Conservation (phyloP, 2,329 filamentous ascomycete species). For the Pestalotiopsis sp. region DNA sequence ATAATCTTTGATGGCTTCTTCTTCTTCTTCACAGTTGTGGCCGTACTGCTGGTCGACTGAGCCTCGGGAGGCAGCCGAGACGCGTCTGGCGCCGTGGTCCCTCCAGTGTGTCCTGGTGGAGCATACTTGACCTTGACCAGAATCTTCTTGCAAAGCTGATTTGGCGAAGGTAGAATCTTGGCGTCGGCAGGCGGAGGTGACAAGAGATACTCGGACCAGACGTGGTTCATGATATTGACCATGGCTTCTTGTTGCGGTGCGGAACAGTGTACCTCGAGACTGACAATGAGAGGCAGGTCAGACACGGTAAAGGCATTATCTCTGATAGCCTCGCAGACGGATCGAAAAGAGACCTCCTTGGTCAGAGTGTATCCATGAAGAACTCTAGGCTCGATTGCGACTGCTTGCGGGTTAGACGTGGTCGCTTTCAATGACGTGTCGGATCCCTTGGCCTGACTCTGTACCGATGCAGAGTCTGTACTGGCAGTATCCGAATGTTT, state of each 20-base stretch:
- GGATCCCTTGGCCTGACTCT: background rate
- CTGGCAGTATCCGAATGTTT: background rate
- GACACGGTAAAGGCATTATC: slow-evolving; percentile 76
- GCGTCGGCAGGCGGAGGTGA: slow-evolving; percentile 51
- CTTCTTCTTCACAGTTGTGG: slow-evolving; percentile 36
- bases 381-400: slow-evolving; percentile 70
- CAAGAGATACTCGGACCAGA: slow-evolving; percentile 76
- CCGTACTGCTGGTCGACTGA: slow-evolving; percentile 39
- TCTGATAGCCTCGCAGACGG: slow-evolving; percentile 80
- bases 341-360: slow-evolving; percentile 82
- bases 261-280: slow-evolving; percentile 86
- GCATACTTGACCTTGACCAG: slow-evolving; percentile 80
- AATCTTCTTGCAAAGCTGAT: slow-evolving; percentile 75
- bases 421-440: slow-evolving; percentile 11
- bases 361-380: slow-evolving; percentile 91
- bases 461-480: background rate
- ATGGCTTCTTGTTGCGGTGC: slow-evolving; percentile 83
- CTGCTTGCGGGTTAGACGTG: slow-evolving; percentile 29
- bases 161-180: slow-evolving; percentile 65
- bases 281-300: slow-evolving; percentile 88
- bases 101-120: slow-evolving; percentile 37
- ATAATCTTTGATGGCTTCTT: slow-evolving; percentile 68
- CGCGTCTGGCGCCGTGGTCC: slow-evolving; percentile 15
- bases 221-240: slow-evolving; percentile 88
- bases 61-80: slow-evolving; percentile 31